Conservation (phyloP, 331 rosid genomes). For the Malus hybrid region DNA sequence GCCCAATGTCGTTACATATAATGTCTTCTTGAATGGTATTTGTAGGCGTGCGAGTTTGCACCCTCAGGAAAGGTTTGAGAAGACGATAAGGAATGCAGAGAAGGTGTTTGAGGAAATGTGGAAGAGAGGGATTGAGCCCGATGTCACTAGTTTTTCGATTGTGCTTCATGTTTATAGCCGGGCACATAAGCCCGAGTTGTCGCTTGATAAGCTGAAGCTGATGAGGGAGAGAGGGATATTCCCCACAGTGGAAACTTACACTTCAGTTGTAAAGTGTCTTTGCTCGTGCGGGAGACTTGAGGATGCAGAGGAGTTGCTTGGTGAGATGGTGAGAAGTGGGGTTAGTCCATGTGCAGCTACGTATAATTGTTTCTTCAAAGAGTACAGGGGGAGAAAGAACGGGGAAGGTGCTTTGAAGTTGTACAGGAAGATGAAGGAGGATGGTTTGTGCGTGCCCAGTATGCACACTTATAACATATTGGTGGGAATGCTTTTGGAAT, state of each 20-base stretch:
- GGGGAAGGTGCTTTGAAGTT: slow-evolving; percentile 50
- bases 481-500: slow-evolving; percentile 48
- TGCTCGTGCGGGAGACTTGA: slow-evolving; percentile 71
- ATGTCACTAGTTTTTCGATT: slow-evolving; percentile 77
- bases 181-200: slow-evolving; percentile 65
- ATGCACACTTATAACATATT: slow-evolving; percentile 55
- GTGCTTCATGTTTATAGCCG: slow-evolving; percentile 86
- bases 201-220: slow-evolving; percentile 52
- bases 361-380: slow-evolving; percentile 74
- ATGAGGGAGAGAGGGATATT: slow-evolving; percentile 76
- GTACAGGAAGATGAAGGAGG: slow-evolving; percentile 66
- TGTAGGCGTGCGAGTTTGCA: slow-evolving; percentile 74
- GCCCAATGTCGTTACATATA: slow-evolving; percentile 69
- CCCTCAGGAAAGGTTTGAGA: slow-evolving; percentile 67
- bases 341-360: slow-evolving; percentile 55
- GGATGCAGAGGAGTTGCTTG: slow-evolving; percentile 61
- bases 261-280: slow-evolving; percentile 73
- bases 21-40: slow-evolving; percentile 71
- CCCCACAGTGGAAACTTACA: slow-evolving; percentile 60
- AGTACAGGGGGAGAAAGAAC: slow-evolving; percentile 66
- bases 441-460: slow-evolving; percentile 42
- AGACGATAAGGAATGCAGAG: slow-evolving; percentile 57
- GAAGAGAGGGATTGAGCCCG: slow-evolving; percentile 68
- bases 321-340: slow-evolving; percentile 61
- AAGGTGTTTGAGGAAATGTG: slow-evolving; percentile 73